phyloP scores from a whole-genome alignment of 768 basidiomycete species.

The Plicaturopsis crispa region DNA sequence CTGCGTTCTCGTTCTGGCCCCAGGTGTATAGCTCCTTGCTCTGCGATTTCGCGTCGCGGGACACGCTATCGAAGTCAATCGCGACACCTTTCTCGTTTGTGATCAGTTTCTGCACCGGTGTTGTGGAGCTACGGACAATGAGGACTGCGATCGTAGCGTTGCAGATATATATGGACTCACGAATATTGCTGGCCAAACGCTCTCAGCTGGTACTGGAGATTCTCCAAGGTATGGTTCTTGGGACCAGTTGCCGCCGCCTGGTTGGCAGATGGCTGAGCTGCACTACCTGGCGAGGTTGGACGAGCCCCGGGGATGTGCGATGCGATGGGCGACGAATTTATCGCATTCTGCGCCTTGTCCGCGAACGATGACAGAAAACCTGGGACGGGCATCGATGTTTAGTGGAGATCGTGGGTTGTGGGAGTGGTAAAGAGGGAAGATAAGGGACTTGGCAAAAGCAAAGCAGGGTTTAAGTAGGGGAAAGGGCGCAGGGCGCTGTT shows the following conservation, averaged over 20 bases:
- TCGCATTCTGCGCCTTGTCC: conserved; percentile 70
- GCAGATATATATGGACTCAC: conserved; percentile 25
- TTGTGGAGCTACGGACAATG: conserved; percentile 36
- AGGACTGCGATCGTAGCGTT: conserved; percentile 6
- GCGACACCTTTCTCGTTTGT: conserved; percentile 73
- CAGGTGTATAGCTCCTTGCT: conserved; percentile 84
- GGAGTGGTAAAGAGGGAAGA: background rate
- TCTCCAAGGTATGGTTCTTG: conserved; percentile 51
- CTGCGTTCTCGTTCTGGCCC: conserved; percentile 66
- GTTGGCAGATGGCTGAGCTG: conserved; percentile 33
- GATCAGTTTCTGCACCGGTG: conserved; percentile 71
- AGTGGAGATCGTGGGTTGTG: conserved; percentile 2
- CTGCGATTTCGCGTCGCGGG: conserved; percentile 59
- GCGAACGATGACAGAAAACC: conserved; percentile 59
- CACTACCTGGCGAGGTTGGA: conserved; percentile 27
- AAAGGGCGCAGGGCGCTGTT: background rate
- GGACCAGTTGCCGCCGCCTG: conserved; percentile 31
- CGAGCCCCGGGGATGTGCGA: conserved; percentile 42
- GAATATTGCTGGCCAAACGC: conserved; percentile 69
- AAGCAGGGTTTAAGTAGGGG: background rate
- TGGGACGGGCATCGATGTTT: conserved; percentile 46
- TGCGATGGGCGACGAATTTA: conserved; percentile 54
- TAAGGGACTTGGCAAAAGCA: background rate
- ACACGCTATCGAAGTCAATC: conserved; percentile 61
- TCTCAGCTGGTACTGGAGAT: conserved; percentile 67